Evolutionary conservation across 2,329 filamentous ascomycete species (phyloP), one percentile per base, ranked within the genome.

Genomic region (Diaporthe aspalathi): DNA sequence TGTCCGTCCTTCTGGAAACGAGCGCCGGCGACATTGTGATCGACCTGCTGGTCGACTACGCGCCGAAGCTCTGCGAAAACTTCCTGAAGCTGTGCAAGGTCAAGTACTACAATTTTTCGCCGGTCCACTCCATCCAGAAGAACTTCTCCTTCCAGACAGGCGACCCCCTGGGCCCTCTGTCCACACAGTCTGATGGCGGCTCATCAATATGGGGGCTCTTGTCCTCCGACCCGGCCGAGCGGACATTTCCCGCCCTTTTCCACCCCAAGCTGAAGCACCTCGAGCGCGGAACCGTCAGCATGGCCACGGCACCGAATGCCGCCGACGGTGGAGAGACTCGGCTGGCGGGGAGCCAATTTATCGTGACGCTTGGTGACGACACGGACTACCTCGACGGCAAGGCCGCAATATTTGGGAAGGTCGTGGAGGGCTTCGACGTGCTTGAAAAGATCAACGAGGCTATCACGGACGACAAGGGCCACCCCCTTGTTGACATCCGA

Each of bases 41-140:
- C 77, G 95, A 99, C 81, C 88, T 99, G 29, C 86, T 97, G 73
- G 91, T 96, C 66, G 93, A 97, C 76, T 93, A 95, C 79, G 93
- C 94, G 50, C 96, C 95, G 1, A 95, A 92, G 81, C 91, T 94
- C 76, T 98, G 95, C 86, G 93, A 98, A 84, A 99, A 98, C 87
- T 98, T 99, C 82, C 86, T 99, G 70, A 98, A 99, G 87, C 93
- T 99, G 77, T 98, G 96, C 90, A 98, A 98, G 84, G 87, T 94
- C 83, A 99, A 98, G 85, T 99, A 98, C 85, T 99, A 98, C 90
- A 98, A 98, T 85, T 98, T 97, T 81, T 91, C 94, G 7, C 96
- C 95, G 32, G 85, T 98, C 68, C 94, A 98, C 84, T 94, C 92
- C 75, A 90, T 99, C 47, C 96, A 98, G 80, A 96, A 95, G 81